Base-by-base conservation (phyloP, 768 basidiomycete genomes). In the Flagelloscypha sp. region DNA sequence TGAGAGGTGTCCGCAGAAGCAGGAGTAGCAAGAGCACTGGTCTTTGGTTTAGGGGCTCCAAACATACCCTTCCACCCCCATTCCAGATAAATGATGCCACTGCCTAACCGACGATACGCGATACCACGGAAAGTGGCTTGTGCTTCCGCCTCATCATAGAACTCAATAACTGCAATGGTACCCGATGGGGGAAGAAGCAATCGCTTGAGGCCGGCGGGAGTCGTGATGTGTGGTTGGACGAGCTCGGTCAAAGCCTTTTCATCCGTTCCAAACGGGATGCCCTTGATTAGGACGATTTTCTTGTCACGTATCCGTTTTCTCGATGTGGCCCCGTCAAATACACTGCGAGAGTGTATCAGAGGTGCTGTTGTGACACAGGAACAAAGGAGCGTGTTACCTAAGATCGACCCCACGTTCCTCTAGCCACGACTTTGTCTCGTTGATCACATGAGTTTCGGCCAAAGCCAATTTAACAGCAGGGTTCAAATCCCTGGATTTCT, bases 371-470 rank as follows among this genome's bases (percentile, higher is more conserved):
- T 57, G 58, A 1, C 68, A 58, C 3, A 68, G 63, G 44, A 84
- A 79, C 0, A 76, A n/a, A 65, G 2, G 73, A 66, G 1, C n/a
- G n/a, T n/a, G n/a, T n/a, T n/a, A n/a, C n/a, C n/a, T n/a, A n/a
- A 84, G 57, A 13, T 76, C 53, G 38, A 85, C 76, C 11, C 83
- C 83, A 38, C 84, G 76, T 3, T 72, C 68, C 51, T 92, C 87
- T 12, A 97, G 74, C 56, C 87, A 95, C 0, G 78, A 59, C 52
- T 94, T 95, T 1, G 93, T 98, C 56, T 98, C 94, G 41, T 85
- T 76, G 38, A 99, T 92, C 56, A 98, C 78, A 47, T 92, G 87
- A 12, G 95, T 95, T 58, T 99, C 95, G 0, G 95, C 94, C 24
- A 98, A 66, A 1, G 95, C 94, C 24, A 98, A 78, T 55, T 93